Percentiles rank a stretch among this genome's conserved stretches.
Conservation (phyloP, 176 grass and related monocot genomes). For the Metroxylon sagu region DNA sequence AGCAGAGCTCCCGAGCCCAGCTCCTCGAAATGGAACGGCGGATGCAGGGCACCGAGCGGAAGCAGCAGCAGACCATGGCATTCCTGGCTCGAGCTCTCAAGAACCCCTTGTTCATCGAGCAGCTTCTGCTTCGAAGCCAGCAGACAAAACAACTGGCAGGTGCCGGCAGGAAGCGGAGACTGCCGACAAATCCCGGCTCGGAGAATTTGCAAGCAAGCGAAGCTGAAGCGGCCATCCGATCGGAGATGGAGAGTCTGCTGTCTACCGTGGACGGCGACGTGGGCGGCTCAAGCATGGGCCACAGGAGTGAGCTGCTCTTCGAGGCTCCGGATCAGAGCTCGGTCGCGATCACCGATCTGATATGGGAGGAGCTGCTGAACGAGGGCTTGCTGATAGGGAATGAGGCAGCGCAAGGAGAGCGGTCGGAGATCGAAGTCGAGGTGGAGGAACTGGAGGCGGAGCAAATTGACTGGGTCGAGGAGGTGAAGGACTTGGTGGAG, state of each 20-base stretch:
- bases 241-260: not conserved
- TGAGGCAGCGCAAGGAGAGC: not conserved
- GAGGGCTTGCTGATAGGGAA: not conserved
- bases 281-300: not conserved
- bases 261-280: not conserved
- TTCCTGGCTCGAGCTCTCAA: conserved; percentile 9
- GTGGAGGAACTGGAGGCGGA: not conserved
- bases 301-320: not conserved
- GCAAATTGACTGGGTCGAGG: not conserved
- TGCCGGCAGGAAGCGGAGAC: conserved; percentile 3
- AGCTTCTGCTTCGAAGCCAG: not conserved
- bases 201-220: not conserved
- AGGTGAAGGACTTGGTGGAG: conserved; percentile 1
- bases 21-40: conserved; percentile 14
- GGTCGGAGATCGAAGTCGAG: conserved; percentile 4
- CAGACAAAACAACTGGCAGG: not conserved
- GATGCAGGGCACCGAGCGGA: conserved; percentile 14
- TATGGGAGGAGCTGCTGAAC: not conserved
- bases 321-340: not conserved
- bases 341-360: not conserved
- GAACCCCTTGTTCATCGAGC: conserved; percentile 4
- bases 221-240: not conserved
- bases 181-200: not conserved
- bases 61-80: conserved; percentile 13
- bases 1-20: conserved; percentile 16